Conservation (phyloP, 2,329 filamentous ascomycete genomes). For the Hymenoscyphus fructigenus region DNA sequence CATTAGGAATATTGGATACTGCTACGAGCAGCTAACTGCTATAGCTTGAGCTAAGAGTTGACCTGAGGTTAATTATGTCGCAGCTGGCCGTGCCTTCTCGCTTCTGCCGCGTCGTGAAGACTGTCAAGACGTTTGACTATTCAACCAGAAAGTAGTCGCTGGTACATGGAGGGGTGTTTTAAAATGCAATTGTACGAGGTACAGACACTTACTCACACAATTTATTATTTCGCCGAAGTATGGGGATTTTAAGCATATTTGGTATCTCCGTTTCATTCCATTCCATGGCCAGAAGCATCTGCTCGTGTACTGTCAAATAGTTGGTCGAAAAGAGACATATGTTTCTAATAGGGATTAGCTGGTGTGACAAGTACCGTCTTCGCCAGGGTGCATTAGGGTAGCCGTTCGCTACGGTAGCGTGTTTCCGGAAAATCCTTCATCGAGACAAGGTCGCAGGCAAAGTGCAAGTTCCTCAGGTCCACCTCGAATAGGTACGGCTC, state of each 20-base stretch:
- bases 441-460: neutral
- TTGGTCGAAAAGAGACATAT: neutral
- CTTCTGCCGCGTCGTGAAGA: too few species aligned
- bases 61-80: too few species aligned
- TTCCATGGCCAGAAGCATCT: neutral
- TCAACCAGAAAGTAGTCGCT: too few species aligned
- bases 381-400: neutral
- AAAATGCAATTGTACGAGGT: too few species aligned
- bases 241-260: neutral
- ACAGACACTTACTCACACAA: too few species aligned
- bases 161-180: too few species aligned
- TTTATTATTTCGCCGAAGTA: too few species aligned
- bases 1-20: too few species aligned
- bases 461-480: neutral
- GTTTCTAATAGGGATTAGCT: neutral
- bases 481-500: neutral
- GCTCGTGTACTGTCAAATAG: neutral
- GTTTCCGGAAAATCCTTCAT: neutral
- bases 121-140: too few species aligned
- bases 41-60: too few species aligned
- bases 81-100: too few species aligned
- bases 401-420: neutral
- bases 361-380: neutral
- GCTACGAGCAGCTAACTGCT: too few species aligned
- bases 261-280: neutral